A percentile compares a stretch with the other conserved stretches of the same genome.
Evolutionary conservation across 2,329 filamentous ascomycete species (phyloP).

Genomic region (Cladophialophora exuberans): DNA sequence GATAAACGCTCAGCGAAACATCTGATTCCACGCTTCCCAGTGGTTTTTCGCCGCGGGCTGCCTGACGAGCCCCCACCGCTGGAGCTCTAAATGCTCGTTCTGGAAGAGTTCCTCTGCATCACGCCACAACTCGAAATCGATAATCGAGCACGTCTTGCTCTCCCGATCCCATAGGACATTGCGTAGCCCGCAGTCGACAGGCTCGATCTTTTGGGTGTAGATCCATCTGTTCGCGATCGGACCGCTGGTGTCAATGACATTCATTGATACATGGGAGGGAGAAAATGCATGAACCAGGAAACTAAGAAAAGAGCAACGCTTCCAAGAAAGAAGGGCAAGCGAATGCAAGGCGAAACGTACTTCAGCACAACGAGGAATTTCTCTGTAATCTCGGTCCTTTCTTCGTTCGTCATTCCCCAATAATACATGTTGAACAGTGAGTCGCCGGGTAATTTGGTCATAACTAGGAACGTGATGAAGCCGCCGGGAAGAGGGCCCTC

Average conservation of each 20-base stretch:
- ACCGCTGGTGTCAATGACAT: background rate
- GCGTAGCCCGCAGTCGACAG: conserved; percentile 30
- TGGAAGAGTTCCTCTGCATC: conserved; percentile 11
- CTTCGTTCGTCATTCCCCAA: conserved; percentile 30
- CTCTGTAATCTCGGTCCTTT: conserved; percentile 21
- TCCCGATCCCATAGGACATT: conserved; percentile 31
- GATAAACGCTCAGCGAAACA: conserved; percentile 2
- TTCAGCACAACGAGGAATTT: conserved; percentile 25
- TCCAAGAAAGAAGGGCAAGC: too few species aligned
- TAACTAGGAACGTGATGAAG: conserved; percentile 34
- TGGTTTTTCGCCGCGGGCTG: conserved; percentile 26
- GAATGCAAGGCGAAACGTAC: conserved; percentile 6
- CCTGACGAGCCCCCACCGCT: conserved; percentile 29
- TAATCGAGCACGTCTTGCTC: conserved; percentile 29
- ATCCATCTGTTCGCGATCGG: conserved; percentile 17
- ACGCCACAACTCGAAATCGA: conserved; percentile 33
- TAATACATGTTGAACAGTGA: conserved; percentile 30
- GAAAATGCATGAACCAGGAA: too few species aligned
- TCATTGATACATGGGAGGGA: too few species aligned
- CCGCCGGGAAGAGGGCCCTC: conserved; percentile 30
- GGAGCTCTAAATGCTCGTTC: conserved; percentile 31
- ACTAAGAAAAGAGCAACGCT: too few species aligned
- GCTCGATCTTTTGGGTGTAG: conserved; percentile 29
- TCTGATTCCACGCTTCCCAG: conserved; percentile 29
- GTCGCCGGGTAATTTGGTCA: conserved; percentile 34